Evolutionary conservation across 768 basidiomycete species (phyloP).

Genomic region (Nidularia pulvinata): DNA sequence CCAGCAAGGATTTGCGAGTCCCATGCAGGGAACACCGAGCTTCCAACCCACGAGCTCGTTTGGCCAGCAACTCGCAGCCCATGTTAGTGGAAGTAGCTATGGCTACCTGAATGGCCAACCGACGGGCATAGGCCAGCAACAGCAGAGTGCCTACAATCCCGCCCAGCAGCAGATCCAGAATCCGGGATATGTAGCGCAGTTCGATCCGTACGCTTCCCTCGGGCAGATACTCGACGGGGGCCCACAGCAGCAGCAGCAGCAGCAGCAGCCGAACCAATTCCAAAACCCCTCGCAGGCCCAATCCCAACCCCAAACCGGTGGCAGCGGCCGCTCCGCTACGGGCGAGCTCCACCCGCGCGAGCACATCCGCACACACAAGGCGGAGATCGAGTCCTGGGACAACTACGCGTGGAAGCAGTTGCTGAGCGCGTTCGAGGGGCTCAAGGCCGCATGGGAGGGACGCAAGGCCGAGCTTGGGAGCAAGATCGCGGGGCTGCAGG

Average conservation of each 20-base stretch:
- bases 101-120: conserved; percentile 30
- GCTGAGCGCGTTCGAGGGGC: conserved; percentile 56
- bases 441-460: conserved; percentile 65
- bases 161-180: conserved; percentile 47
- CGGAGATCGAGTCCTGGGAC: conserved; percentile 74
- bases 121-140: conserved; percentile 14
- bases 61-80: conserved; percentile 49
- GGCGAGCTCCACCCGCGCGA: conserved; percentile 66
- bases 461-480: conserved; percentile 56
- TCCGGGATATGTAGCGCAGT: conserved; percentile 46
- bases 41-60: conserved; percentile 57
- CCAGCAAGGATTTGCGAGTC: neutral
- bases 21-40: neutral
- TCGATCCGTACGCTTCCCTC: conserved; percentile 51
- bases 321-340: conserved; percentile 22
- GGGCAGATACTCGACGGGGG: conserved; percentile 38
- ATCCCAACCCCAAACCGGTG: conserved; percentile 6
- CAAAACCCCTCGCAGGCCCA: conserved; percentile 11
- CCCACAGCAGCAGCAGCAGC: conserved; percentile 14
- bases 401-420: conserved; percentile 71
- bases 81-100: conserved; percentile 37
- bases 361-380: conserved; percentile 63
- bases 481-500: conserved; percentile 41
- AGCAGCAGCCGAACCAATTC: conserved; percentile 12
- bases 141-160: conserved; percentile 31